Conservation (phyloP, 257 asterid genomes). For the Fraxinus americana region DNA sequence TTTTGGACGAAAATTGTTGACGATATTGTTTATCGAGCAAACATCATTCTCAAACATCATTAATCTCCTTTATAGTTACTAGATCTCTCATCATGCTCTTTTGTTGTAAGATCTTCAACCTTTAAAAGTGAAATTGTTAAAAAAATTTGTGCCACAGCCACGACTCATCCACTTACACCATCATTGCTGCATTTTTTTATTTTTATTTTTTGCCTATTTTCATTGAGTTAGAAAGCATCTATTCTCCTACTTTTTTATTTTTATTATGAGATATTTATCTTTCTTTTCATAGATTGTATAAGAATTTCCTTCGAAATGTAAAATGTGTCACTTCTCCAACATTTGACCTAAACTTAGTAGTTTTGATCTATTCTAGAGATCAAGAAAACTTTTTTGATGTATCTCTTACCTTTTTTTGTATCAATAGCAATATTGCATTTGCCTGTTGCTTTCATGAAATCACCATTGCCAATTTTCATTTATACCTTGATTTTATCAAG, state of each 20-base stretch:
- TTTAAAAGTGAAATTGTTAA: no score
- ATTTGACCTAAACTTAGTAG: background rate
- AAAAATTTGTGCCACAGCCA: no score
- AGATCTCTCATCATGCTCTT: no score
- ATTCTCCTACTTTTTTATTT: background rate
- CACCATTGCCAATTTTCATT: background rate
- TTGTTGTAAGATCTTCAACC: no score
- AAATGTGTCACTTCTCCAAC: background rate
- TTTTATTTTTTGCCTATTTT: no score
- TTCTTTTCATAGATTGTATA: background rate
- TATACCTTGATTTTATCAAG: background rate
- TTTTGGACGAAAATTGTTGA: no score
- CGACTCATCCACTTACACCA: no score
- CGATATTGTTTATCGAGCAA: no score
- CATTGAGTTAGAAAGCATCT: background rate
- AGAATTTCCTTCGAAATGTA: background rate
- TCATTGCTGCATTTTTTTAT: no score
- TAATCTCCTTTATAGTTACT: no score
- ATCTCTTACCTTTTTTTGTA: background rate
- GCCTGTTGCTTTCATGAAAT: background rate
- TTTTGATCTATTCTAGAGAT: background rate
- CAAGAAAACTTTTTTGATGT: background rate
- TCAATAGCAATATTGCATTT: background rate
- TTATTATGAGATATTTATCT: background rate
- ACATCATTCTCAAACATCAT: no score